Percentiles rank a stretch among this genome's conserved stretches.
These are phyloP conservation scores for Colletotrichum chlorophyti DNA, from an alignment of 2,329 filamentous ascomycete genomes.

Conservation along the genomic window DNA sequence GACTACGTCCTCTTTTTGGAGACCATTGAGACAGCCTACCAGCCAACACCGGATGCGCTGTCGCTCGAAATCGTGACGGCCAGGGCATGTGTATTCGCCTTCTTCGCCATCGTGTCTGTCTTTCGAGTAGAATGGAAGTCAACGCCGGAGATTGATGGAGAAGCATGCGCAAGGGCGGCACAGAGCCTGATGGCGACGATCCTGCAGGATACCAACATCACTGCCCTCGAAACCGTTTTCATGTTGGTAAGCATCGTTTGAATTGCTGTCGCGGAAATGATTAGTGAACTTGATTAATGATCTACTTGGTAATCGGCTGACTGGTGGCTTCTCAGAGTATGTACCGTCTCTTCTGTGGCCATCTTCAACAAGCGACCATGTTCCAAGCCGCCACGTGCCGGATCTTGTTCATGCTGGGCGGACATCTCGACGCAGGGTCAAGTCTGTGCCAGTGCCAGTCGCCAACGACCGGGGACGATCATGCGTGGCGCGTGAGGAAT, in stretches of 20 bases:
- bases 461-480: slow-evolving; percentile 5
- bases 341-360: slow-evolving; percentile 52
- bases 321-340: slow-evolving; percentile 38
- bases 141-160: slow-evolving; percentile 41
- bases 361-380: slow-evolving; percentile 51
- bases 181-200: slow-evolving; percentile 49
- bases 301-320: neutral
- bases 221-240: slow-evolving; percentile 50
- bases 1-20: slow-evolving; percentile 53
- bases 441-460: slow-evolving; percentile 27
- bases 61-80: slow-evolving; percentile 40
- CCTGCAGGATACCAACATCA: slow-evolving; percentile 49
- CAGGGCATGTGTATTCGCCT: slow-evolving; percentile 56
- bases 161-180: slow-evolving; percentile 47
- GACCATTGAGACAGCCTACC: slow-evolving; percentile 53
- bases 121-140: slow-evolving; percentile 26
- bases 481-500: slow-evolving; percentile 35
- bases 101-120: slow-evolving; percentile 47
- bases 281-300: neutral
- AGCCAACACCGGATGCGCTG: slow-evolving; percentile 25
- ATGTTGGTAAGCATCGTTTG: slow-evolving; percentile 56
- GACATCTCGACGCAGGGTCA: slow-evolving; percentile 38
- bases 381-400: slow-evolving; percentile 53
- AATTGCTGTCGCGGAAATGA: too few species aligned
- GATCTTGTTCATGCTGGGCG: slow-evolving; percentile 56